Evolutionary conservation across 2,329 filamentous ascomycete species (phyloP), one percentile per base, ranked within the genome.

Genomic region (Diplodia intermedia): DNA sequence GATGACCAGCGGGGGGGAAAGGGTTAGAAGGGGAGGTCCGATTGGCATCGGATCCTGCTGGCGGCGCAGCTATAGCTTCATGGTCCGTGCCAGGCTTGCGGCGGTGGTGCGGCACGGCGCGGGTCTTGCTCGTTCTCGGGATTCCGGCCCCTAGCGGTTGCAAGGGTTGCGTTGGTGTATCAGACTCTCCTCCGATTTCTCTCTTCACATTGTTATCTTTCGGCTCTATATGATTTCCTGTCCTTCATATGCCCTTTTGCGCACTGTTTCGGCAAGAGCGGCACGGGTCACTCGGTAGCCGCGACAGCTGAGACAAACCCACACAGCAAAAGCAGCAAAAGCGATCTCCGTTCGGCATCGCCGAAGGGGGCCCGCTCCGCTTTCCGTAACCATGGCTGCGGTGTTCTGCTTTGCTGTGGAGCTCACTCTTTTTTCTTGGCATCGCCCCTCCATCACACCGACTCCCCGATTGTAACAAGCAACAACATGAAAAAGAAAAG

Each of bases 281-380:
- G 60, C 60, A 53, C 60, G 60, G 47, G n/a, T 52, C 43, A 33
- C 40, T 63, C 47, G 60, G 47, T 33, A 52, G 43, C 60, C 52
- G 60, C 29, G 60, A 63, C 60, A 52, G 12, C 47, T 62, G 57
- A 62, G n/a, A 62, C 57, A 31, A 60, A 18, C 23, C 50, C 23
- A 53, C 50, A 31, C 26, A 31, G 8, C 11, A 31, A 33, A 57
- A 57, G 20, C 33, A 20, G 43, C 43, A 47, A 20, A 47, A 15
- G 31, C 6, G 31, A n/a, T 38, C 36, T n/a, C 60, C 60, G 60
- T 53, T 52, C 47, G 57, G 57, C 57, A 52, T 63, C 60, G 43
- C 60, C 60, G 60, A 63, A 43, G 38, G 54, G 54, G 54, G n/a
- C 12, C 20, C 11, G 18, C 26, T 66, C 36, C n/a, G 50, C 53